Conservation (phyloP, 148 eudicot genomes). For the Chenopodium quinoa region DNA sequence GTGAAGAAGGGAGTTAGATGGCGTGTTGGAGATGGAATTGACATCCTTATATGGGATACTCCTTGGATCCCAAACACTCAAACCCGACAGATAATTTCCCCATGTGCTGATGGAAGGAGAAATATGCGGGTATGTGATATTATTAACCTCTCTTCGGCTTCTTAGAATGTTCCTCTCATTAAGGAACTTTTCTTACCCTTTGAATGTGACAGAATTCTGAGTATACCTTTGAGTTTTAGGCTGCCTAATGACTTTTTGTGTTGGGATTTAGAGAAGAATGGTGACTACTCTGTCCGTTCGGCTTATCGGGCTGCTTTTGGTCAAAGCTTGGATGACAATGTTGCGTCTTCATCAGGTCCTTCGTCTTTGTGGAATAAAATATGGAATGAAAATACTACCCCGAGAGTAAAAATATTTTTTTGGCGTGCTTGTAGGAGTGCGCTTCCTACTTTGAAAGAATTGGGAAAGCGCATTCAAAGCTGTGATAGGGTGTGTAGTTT, state of each 20-base stretch:
- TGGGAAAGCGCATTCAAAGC: too few species aligned
- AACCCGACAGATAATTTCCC: neutral
- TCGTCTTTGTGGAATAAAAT: neutral
- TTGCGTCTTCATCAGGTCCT: accelerated
- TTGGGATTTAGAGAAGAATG: neutral
- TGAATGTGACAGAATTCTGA: neutral
- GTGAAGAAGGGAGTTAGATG: neutral
- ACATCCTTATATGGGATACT: neutral
- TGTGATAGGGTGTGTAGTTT: too few species aligned
- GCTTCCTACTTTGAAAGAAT: too few species aligned
- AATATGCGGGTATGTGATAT: neutral
- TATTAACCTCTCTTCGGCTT: neutral
- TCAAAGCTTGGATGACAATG: neutral
- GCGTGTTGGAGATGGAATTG: neutral
- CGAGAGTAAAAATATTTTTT: neutral
- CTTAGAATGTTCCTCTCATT: neutral
- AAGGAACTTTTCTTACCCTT: neutral
- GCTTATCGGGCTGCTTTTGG: neutral
- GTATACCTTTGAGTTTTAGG: neutral
- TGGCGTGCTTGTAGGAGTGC: neutral
- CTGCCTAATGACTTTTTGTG: neutral
- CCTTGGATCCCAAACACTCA: neutral
- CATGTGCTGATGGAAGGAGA: neutral
- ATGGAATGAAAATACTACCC: neutral
- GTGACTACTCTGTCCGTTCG: neutral